Conservation (phyloP, 1,284 basidiomycete species). For the Cryptococcus sp. region DNA sequence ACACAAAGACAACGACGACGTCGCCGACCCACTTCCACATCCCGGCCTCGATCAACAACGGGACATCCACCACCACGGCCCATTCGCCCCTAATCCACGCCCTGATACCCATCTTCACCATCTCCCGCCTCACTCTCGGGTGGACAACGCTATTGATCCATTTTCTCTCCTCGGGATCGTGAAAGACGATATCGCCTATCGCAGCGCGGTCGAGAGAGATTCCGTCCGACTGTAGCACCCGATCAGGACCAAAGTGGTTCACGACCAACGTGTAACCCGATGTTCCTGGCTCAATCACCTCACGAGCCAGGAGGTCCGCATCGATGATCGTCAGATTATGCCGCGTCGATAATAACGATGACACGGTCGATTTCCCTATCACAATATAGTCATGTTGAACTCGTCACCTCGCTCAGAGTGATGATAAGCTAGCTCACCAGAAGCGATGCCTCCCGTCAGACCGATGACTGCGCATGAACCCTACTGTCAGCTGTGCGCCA, state of each 20-base stretch:
- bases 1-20: conserved; percentile 78
- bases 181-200: conserved; percentile 83
- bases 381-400: conserved; percentile 5
- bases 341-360: conserved; percentile 62
- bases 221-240: conserved; percentile 69
- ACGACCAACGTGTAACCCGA: conserved; percentile 70
- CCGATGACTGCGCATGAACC: conserved; percentile 73
- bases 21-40: conserved; percentile 82
- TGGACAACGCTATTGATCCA: conserved; percentile 85
- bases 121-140: conserved; percentile 76
- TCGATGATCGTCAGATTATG: conserved; percentile 80
- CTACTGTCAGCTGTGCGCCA: neutral
- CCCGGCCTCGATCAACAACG: conserved; percentile 87
- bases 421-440: conserved; percentile 59
- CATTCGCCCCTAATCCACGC: conserved; percentile 78
- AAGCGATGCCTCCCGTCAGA: conserved; percentile 94
- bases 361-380: conserved; percentile 80
- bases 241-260: conserved; percentile 67
- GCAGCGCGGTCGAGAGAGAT: conserved; percentile 72
- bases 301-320: conserved; percentile 85
- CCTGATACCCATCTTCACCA: conserved; percentile 69
- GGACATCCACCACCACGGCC: conserved; percentile 85
- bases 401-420: neutral
- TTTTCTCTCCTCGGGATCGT: conserved; percentile 69
- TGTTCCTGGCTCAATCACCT: conserved; percentile 84